Percentiles rank a stretch among this genome's conserved stretches.
Evolutionary conservation across 2,329 filamentous ascomycete species (phyloP).

Genomic region (Ambrosiella cleistominuta): DNA sequence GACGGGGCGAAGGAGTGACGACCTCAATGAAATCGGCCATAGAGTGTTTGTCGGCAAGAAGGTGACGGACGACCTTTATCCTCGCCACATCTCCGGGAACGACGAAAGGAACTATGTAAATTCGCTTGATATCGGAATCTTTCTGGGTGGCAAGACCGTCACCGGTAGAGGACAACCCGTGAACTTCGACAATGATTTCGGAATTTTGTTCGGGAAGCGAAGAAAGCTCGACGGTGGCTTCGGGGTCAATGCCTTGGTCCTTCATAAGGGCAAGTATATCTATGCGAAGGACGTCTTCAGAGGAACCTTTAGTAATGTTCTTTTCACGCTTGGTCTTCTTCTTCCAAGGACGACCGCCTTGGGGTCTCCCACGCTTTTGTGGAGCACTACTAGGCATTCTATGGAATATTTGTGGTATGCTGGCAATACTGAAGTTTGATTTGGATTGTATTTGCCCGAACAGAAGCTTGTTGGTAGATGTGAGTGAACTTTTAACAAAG

Average conservation of each 20-base stretch:
- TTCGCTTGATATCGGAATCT: conserved; percentile 31
- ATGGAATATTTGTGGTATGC: too few relatives aligned
- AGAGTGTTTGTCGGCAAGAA: conserved; percentile 47
- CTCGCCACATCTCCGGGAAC: conserved; percentile 68
- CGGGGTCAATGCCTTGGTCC: conserved; percentile 20
- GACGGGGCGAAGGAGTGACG: conserved; percentile 50
- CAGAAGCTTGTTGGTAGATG: too few relatives aligned
- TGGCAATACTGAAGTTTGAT: too few relatives aligned
- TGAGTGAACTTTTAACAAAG: too few relatives aligned
- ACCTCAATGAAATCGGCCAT: conserved; percentile 71
- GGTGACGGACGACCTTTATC: conserved; percentile 63
- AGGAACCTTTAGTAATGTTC: conserved; percentile 42
- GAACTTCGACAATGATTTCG: conserved; percentile 68
- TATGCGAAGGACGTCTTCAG: conserved; percentile 47
- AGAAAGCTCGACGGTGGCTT: conserved; percentile 17
- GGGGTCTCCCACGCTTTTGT: conserved; percentile 11
- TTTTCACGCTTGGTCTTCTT: conserved; percentile 38
- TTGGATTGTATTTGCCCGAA: too few relatives aligned
- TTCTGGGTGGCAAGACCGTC: conserved; percentile 65
- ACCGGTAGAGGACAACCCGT: conserved; percentile 74
- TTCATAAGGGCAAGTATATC: conserved; percentile 42
- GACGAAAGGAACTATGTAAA: conserved; percentile 80
- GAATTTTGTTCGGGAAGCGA: conserved; percentile 47
- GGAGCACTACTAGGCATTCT: background rate
- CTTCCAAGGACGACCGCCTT: conserved; percentile 13